phyloP scores from a whole-genome alignment of 169 alveolate genomes.

The Neospora caninum region DNA sequence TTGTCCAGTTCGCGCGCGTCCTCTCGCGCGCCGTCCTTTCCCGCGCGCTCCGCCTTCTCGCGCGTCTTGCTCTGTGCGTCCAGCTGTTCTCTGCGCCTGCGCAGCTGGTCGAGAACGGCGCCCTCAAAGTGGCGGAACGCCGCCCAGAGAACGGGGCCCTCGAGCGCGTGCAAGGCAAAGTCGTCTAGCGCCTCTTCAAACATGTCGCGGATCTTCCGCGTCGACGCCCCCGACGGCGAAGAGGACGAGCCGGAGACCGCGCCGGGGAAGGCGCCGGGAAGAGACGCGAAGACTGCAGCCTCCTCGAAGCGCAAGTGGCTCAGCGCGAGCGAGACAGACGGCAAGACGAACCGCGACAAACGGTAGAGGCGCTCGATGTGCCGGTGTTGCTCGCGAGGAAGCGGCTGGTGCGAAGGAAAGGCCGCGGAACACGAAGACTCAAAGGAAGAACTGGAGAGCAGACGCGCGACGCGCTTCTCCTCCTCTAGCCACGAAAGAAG shows the following conservation, averaged over 20 bases:
- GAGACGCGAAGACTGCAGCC: neutral
- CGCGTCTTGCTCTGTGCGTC: neutral
- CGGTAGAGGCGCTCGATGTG: neutral
- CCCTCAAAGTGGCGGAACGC: slow-evolving; percentile 59
- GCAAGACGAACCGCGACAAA: slow-evolving; percentile 14
- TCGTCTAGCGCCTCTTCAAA: slow-evolving; percentile 37
- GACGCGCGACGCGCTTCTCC: slow-evolving; percentile 15
- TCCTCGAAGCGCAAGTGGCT: slow-evolving; percentile 17
- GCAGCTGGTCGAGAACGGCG: neutral
- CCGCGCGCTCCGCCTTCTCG: neutral
- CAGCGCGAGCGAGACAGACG: slow-evolving; percentile 16
- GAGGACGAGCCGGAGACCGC: neutral
- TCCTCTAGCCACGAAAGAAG: slow-evolving; percentile 36
- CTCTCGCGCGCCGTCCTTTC: neutral
- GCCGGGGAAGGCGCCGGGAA: no score
- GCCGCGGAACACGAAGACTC: neutral
- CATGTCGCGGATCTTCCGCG: neutral
- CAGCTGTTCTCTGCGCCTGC: neutral
- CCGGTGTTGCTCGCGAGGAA: neutral
- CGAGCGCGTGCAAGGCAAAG: slow-evolving; percentile 56
- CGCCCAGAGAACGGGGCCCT: slow-evolving; percentile 51
- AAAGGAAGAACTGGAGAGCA: neutral
- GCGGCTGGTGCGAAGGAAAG: neutral
- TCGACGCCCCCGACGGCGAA: neutral
- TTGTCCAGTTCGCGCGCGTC: neutral